phyloP scores from a whole-genome alignment of 2,329 filamentous ascomycete species.

The Cladosporium sp. region DNA sequence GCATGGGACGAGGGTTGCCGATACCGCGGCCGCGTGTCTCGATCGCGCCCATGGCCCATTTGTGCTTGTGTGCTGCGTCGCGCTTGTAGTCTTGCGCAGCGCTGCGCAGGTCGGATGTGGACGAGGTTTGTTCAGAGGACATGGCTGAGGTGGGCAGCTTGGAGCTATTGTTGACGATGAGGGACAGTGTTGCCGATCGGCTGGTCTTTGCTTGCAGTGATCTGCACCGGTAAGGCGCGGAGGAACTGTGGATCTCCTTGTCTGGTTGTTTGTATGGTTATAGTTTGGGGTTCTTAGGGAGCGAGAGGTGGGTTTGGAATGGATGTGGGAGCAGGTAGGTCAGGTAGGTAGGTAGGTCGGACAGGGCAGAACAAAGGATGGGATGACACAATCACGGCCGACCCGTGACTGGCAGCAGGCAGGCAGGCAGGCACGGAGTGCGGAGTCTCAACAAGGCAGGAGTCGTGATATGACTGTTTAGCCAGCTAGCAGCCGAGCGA shows the following conservation, averaged over 20 bases:
- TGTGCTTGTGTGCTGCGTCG: conserved; percentile 45
- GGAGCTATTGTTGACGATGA: conserved; percentile 1
- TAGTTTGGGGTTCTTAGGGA: not conserved
- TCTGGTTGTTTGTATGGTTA: not conserved
- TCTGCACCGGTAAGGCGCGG: conserved; percentile 3
- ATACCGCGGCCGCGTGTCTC: conserved; percentile 24
- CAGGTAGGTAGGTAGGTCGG: not conserved
- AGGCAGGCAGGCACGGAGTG: not conserved
- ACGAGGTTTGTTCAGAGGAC: conserved; percentile 43
- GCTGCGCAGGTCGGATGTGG: conserved; percentile 51
- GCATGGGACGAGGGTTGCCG: conserved; percentile 30
- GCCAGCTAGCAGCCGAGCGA: too few species aligned
- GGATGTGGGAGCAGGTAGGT: not conserved
- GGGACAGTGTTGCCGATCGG: conserved; percentile 2
- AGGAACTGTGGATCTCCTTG: conserved; percentile 1
- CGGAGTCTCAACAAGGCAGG: conserved; percentile 10
- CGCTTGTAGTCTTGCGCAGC: conserved; percentile 49
- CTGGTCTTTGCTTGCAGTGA: not conserved
- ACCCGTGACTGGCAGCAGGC: conserved; percentile 6
- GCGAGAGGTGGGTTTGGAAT: not conserved
- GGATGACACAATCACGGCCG: conserved; percentile 5
- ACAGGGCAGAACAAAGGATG: conserved; percentile 5
- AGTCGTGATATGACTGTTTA: conserved; percentile 6
- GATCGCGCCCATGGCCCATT: conserved; percentile 45
- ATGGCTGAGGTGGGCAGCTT: conserved; percentile 25